phyloP scores from a whole-genome alignment of 148 eudicot genomes.

The Rhododendron griersonianum region DNA sequence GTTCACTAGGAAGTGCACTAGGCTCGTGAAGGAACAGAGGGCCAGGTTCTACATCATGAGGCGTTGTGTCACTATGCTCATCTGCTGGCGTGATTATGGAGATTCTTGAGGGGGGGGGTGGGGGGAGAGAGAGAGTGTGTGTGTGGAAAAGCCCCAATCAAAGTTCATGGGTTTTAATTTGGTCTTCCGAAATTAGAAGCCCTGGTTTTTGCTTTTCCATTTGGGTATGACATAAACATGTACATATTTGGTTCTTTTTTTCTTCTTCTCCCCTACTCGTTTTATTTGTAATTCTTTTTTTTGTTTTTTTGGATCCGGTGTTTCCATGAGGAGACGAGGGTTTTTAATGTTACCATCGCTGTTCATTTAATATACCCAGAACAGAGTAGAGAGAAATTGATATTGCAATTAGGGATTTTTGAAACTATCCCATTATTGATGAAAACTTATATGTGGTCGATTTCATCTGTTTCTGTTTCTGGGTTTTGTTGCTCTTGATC shows the following conservation, averaged over 20 bases:
- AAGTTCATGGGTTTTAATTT: background rate
- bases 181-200: background rate
- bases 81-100: conserved; percentile 73
- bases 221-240: conserved; percentile 24
- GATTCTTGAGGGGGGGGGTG: conserved; percentile 34
- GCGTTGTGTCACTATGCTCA: conserved; percentile 74
- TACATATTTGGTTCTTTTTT: conserved; percentile 4
- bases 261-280: background rate
- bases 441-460: background rate
- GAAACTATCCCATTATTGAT: background rate
- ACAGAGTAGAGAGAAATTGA: background rate
- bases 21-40: conserved; percentile 74
- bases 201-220: conserved; percentile 5
- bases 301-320: background rate
- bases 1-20: conserved; percentile 64
- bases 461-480: conserved; percentile 5
- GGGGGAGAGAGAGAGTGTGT: background rate
- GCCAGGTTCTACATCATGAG: conserved; percentile 84
- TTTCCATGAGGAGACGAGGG: conserved; percentile 1
- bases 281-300: background rate
- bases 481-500: conserved; percentile 6
- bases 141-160: background rate
- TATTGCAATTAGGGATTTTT: background rate
- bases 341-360: background rate
- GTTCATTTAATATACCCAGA: background rate